phyloP scores from a whole-genome alignment of 1,139 yeast genomes.

The Nakaseomyces uthaithaninus region DNA sequence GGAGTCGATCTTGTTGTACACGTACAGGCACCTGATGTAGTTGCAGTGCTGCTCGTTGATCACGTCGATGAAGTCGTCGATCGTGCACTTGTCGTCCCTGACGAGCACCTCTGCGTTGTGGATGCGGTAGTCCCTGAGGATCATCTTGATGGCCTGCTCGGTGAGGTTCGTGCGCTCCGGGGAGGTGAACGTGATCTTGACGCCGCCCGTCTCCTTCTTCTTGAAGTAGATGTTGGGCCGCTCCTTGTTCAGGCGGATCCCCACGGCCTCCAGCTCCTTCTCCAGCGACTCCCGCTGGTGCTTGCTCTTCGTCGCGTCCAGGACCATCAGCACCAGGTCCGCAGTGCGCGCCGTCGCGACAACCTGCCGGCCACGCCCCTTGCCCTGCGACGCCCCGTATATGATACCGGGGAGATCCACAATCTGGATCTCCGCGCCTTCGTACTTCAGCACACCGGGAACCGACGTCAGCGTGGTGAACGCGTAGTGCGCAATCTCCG shows the following conservation, averaged over 20 bases:
- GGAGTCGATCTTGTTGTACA: constrained; percentile 90
- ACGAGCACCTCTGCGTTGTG: constrained; percentile 91
- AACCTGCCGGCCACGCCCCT: constrained; percentile 96
- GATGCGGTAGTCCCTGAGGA: constrained; percentile 78
- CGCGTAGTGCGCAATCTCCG: constrained; percentile 91
- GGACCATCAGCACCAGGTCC: constrained; percentile 82
- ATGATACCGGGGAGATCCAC: constrained; percentile 96
- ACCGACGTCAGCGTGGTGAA: constrained; percentile 95
- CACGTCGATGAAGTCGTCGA: constrained; percentile 90
- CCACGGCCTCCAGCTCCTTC: constrained; percentile 86
- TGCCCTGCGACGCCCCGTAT: constrained; percentile 94
- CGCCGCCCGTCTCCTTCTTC: constrained; percentile 83
- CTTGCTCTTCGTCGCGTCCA: constrained; percentile 89
- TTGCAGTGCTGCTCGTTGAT: constrained; percentile 81
- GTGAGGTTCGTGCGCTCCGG: constrained; percentile 71
- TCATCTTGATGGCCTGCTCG: constrained; percentile 68
- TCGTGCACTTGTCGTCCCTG: constrained; percentile 80
- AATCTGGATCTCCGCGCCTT: constrained; percentile 94
- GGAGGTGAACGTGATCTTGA: constrained; percentile 68
- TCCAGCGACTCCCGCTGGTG: constrained; percentile 84
- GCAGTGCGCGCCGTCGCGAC: constrained; percentile 95
- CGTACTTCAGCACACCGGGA: constrained; percentile 88
- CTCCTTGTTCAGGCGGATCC: constrained; percentile 75
- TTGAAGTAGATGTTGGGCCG: constrained; percentile 77
- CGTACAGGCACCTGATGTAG: constrained; percentile 85